phyloP scores from a whole-genome alignment of 495 filamentous ascomycete species.

The Hypomontagnella submonticulosa region DNA sequence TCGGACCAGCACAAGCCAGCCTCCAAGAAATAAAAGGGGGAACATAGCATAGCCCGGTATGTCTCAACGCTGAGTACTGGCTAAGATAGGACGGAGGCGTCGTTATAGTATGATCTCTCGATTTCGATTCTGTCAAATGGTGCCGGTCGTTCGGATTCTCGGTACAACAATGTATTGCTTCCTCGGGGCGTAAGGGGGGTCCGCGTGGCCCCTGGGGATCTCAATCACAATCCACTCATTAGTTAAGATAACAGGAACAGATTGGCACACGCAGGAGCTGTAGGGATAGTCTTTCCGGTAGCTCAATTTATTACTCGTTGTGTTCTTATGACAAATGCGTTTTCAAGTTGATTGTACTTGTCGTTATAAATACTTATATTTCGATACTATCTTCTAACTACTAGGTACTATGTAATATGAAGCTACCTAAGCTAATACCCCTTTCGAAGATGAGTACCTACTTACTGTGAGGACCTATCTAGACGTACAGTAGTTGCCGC shows the following conservation, averaged over 20 bases:
- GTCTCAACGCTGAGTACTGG: background rate
- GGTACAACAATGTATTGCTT: conserved; percentile 16
- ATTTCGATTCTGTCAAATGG: conserved; percentile 1
- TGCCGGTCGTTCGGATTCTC: conserved; percentile 13
- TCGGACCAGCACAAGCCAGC: conserved; percentile 52
- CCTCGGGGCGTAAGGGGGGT: conserved; percentile 7
- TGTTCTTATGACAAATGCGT: conserved; percentile 8
- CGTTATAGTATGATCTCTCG: conserved; percentile 22
- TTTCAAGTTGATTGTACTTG: too few species aligned
- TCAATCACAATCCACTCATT: conserved; percentile 40
- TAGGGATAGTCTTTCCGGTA: conserved; percentile 33
- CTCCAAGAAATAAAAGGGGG: conserved; percentile 50
- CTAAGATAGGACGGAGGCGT: conserved; percentile 7
- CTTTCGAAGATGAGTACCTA: too few species aligned
- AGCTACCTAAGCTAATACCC: too few species aligned
- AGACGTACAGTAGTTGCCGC: too few species aligned
- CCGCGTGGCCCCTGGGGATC: conserved; percentile 12
- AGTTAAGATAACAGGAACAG: conserved; percentile 37
- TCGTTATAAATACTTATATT: too few species aligned
- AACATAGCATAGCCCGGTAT: background rate
- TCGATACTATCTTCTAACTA: too few species aligned
- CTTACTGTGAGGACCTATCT: too few species aligned
- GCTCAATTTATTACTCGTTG: conserved; percentile 35
- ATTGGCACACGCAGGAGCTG: conserved; percentile 37
- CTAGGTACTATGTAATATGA: too few species aligned